These are phyloP conservation scores for Acanthamoeba healyi DNA, from an alignment of 208 protist species.

Conservation along the genomic window DNA sequence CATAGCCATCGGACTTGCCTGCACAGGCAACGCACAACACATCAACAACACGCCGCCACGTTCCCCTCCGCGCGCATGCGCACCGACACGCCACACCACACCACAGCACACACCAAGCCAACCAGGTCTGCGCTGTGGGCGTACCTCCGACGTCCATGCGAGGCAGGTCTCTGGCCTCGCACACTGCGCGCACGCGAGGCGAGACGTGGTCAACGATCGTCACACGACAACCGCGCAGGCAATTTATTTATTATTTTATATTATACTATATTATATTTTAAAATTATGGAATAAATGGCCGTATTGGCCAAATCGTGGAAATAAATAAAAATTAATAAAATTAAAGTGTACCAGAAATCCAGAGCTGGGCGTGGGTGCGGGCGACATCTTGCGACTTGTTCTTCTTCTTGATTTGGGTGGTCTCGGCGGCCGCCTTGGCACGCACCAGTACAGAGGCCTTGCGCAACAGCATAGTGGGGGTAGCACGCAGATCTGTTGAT, in stretches of 20 bases:
- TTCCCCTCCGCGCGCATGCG: no score
- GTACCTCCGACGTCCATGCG: conserved; percentile 60
- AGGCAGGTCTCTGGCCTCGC: conserved; percentile 31
- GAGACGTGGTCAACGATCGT: neutral
- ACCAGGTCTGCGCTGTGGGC: neutral
- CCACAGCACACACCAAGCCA: no score
- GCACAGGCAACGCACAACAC: neutral
- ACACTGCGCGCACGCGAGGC: neutral
- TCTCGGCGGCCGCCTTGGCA: neutral
- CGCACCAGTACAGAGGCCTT: neutral
- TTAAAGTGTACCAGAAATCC: neutral
- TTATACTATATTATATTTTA: no score
- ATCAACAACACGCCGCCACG: no score
- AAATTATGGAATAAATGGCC: no score
- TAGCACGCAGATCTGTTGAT: no score
- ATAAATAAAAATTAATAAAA: neutral
- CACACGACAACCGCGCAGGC: neutral
- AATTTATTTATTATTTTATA: no score
- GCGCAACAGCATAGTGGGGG: neutral
- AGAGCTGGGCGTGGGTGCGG: neutral
- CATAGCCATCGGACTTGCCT: conserved; percentile 49
- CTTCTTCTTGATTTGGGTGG: conserved; percentile 15
- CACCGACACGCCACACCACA: no score
- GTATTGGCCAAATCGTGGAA: no score
- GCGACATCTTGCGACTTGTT: conserved; percentile 6